Base-by-base conservation (phyloP, 441 rosid genomes). In the Populus trichocarpa region DNA sequence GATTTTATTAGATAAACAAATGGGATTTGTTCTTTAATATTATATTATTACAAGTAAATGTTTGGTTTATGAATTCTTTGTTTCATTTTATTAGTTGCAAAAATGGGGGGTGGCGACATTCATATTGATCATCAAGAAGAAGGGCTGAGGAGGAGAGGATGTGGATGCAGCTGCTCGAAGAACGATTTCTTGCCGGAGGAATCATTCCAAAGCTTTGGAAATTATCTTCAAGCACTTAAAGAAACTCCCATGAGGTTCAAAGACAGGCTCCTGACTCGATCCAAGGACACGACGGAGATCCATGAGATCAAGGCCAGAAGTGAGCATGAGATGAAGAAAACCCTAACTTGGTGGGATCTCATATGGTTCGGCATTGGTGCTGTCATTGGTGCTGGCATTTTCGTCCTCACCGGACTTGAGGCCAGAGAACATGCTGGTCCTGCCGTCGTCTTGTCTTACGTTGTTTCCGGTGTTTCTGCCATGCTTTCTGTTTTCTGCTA, bases 401-500 rank as follows among this genome's bases (percentile, higher is more conserved):
- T 94, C 73, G 95, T 90, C 61, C 91, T 94, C 30, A 91, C 97
- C 0, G 98, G 98, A 8, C 86, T 84, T 0, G 93, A 91, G 79
- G 90, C 97, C 1, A 75, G 66, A 0, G 20, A 89, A 0, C 10
- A 9, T 25, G 83, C 97, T 11, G 98, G 98, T 32, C 98, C 98
- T 0, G 96, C 96, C 0, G 89, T 94, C 10, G 91, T 92, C 4
- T 74, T 94, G 79, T 94, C 98, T 7, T 92, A 83, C 42, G 89
- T 87, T 0, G 84, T 91, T 35, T 92, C 98, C 0, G 98, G 97
- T 40, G n/a, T 90, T 40, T 91, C 96, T 7, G 98, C 98, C 11
- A 84, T 92, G 97, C 95, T 94, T 23, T 88, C 98, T n/a, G 98
- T 94, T 1, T 90, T 94, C 73, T 94, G 98, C 80, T 94, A 94